Percentiles rank a stretch among this genome's conserved stretches.
Conservation (phyloP, 2,329 filamentous ascomycete species). For the Leptographium lundbergii region DNA sequence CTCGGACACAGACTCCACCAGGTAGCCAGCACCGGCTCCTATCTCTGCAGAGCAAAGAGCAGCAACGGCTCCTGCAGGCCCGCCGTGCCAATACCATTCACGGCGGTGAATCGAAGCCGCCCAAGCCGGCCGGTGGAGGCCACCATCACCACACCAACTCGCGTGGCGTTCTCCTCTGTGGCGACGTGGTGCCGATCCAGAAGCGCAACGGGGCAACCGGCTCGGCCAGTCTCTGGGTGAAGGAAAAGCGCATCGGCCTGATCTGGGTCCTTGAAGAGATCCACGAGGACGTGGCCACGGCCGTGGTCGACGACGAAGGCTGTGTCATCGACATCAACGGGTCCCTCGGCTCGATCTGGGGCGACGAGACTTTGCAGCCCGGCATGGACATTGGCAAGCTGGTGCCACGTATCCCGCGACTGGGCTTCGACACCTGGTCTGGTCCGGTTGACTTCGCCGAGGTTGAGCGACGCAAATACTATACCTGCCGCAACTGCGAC, state of each 20-base stretch:
- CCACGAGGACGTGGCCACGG: slow-evolving; percentile 74
- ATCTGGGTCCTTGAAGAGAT: slow-evolving; percentile 99
- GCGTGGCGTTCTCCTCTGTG: slow-evolving; percentile 70
- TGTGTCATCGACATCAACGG: slow-evolving; percentile 57
- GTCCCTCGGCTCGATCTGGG: slow-evolving; percentile 80
- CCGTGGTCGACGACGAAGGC: slow-evolving; percentile 68
- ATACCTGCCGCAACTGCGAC: slow-evolving; percentile 69
- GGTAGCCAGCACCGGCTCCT: not conserved
- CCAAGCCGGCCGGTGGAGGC: slow-evolving; percentile 37
- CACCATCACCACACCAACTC: slow-evolving; percentile 66
- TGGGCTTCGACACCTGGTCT: slow-evolving; percentile 55
- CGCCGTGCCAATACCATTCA: slow-evolving; percentile 51
- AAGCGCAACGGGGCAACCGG: slow-evolving; percentile 88
- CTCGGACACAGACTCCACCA: slow-evolving; percentile 35
- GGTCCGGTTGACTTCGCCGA: slow-evolving; percentile 69
- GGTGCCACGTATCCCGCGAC: slow-evolving; percentile 69
- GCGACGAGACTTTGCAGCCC: slow-evolving; percentile 49
- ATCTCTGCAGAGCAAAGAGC: not conserved
- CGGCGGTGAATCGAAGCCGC: slow-evolving; percentile 37
- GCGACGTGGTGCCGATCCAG: slow-evolving; percentile 95
- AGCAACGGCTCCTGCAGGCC: slow-evolving; percentile 26
- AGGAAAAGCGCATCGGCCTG: slow-evolving; percentile 84
- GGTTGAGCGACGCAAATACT: slow-evolving; percentile 60
- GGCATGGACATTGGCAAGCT: slow-evolving; percentile 68
- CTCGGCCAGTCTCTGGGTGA: slow-evolving; percentile 94